These are phyloP conservation scores for Hydnomerulius pinastri DNA, from an alignment of 768 basidiomycete genomes.

Conservation along the genomic window DNA sequence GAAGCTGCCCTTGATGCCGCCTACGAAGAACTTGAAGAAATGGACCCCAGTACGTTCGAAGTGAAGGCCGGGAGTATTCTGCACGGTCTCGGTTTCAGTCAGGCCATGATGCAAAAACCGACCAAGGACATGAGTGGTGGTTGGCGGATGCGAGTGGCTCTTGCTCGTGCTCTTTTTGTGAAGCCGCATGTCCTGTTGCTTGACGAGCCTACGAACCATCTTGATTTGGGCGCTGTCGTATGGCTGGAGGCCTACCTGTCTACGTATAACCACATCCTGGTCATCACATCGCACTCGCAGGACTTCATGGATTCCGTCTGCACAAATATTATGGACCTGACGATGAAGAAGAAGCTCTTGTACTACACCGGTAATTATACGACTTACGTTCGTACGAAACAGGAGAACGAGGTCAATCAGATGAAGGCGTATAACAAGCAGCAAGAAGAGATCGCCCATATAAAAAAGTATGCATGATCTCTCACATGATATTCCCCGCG, in stretches of 20 bases:
- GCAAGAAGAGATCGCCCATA: conserved; percentile 97
- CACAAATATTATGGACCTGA: conserved; percentile 98
- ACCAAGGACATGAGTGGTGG: conserved; percentile 99
- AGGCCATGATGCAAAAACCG: conserved; percentile 91
- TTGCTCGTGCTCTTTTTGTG: conserved; percentile 93
- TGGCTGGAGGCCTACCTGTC: conserved; percentile 98
- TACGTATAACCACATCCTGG: conserved; percentile 98
- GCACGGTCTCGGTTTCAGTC: conserved; percentile 94
- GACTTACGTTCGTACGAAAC: conserved; percentile 94
- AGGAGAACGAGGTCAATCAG: conserved; percentile 98
- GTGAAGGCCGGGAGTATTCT: conserved; percentile 93
- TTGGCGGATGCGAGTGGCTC: conserved; percentile 98
- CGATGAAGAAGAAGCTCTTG: conserved; percentile 85
- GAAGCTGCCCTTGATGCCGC: conserved; percentile 84
- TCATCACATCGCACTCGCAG: conserved; percentile 97
- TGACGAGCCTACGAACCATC: conserved; percentile 91
- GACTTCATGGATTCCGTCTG: conserved; percentile 99
- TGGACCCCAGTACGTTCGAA: conserved; percentile 96
- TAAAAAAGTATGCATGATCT: conserved; percentile 77
- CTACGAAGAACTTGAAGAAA: conserved; percentile 95
- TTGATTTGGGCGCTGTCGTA: conserved; percentile 96
- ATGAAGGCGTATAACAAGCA: conserved; percentile 99
- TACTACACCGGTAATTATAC: conserved; percentile 98
- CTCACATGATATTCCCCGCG: neutral
- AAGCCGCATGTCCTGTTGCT: conserved; percentile 95